Evolutionary conservation across 495 filamentous ascomycete genomes (phyloP), one percentile per base, ranked within the genome.

Genomic region (Cryomyces minteri): DNA sequence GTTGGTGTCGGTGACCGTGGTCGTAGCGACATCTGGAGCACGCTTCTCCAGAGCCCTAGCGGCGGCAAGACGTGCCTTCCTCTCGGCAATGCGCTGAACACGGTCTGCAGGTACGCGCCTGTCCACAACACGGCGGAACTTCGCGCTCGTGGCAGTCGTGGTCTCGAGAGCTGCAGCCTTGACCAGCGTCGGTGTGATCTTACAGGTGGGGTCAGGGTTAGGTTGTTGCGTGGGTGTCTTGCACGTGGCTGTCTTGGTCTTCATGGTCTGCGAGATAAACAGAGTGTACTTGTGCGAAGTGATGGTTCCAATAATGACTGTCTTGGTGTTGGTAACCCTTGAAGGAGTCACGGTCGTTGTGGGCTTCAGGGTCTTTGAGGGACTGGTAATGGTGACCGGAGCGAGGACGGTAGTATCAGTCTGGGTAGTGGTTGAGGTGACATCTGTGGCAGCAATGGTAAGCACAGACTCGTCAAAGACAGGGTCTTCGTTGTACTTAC

Each of bases 331-430:
- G 14, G 54, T 57, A 8, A 54, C 52, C 10, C 34, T 37, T 4
- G 33, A 32, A n/a, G 60, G 58, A 4, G 49, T 55, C 29, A 55
- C 48, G 5, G 56, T 61, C 5, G 43, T 51, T 4, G 57, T 60
- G 0, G 54, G 58, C 4, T 48, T 54, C 4, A 55, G 29, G 34
- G 53, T 58, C 5, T 46, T 48, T 7, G 51, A 50, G 8, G 58
- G 44, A 25, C 33, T 51, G 3, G 58, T 62, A 9, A 55, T 48
- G 5, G 56, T 60, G 32, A 18, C 41, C 12, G 57, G 18, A 7
- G 41, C 36, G 6, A 52, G 34, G 2, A 42, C 48, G 8, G 49
- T 48, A 25, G 53, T 50, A 18, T 43, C 10, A 0, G 53, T 58
- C 12, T 47, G 39, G 5, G 55, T 60, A 1, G 41, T 48, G 2